A percentile compares a stretch with the other conserved stretches of the same genome.
phyloP scores from a whole-genome alignment of 768 basidiomycete species.

The Cyclocybe cylindracea region DNA sequence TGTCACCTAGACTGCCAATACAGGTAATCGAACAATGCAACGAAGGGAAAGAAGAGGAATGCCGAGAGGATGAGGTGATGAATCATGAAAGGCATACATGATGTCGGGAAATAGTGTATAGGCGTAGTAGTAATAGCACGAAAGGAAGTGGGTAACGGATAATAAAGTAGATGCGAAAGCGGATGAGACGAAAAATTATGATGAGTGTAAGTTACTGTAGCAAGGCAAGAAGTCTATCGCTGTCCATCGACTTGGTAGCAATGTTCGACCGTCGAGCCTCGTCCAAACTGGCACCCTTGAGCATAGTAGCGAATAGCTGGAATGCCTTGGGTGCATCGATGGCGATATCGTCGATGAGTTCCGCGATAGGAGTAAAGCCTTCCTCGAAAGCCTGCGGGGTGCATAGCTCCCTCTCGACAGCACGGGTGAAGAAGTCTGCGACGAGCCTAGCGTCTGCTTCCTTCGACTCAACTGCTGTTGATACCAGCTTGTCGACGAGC shows the following conservation, averaged over 20 bases:
- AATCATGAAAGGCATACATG: slow-evolving; percentile 8
- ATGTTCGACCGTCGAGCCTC: slow-evolving; percentile 58
- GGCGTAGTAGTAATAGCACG: slow-evolving; percentile 12
- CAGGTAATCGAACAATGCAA: slow-evolving; percentile 11
- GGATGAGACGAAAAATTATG: slow-evolving; percentile 18
- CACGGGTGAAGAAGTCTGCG: slow-evolving; percentile 69
- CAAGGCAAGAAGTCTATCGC: slow-evolving; percentile 59
- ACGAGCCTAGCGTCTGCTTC: slow-evolving; percentile 79
- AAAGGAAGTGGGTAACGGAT: slow-evolving; percentile 11
- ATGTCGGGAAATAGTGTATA: slow-evolving; percentile 1
- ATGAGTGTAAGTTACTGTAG: slow-evolving; percentile 44
- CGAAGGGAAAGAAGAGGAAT: slow-evolving; percentile 14
- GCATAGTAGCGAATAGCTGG: slow-evolving; percentile 69
- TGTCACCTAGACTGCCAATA: not conserved
- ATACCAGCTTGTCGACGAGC: slow-evolving; percentile 77
- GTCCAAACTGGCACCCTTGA: slow-evolving; percentile 70
- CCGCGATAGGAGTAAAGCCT: slow-evolving; percentile 68
- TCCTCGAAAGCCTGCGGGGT: slow-evolving; percentile 66
- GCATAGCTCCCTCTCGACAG: slow-evolving; percentile 60
- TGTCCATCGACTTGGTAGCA: slow-evolving; percentile 61
- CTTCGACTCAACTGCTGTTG: slow-evolving; percentile 78
- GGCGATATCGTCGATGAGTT: slow-evolving; percentile 84
- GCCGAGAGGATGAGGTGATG: slow-evolving; percentile 2
- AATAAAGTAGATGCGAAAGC: slow-evolving; percentile 21
- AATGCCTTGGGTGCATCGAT: slow-evolving; percentile 91